Percentiles rank a stretch among this genome's conserved stretches.
These are phyloP conservation scores for Suhomyces maxii DNA, from an alignment of 1,139 yeast species.

Conservation along the genomic window DNA sequence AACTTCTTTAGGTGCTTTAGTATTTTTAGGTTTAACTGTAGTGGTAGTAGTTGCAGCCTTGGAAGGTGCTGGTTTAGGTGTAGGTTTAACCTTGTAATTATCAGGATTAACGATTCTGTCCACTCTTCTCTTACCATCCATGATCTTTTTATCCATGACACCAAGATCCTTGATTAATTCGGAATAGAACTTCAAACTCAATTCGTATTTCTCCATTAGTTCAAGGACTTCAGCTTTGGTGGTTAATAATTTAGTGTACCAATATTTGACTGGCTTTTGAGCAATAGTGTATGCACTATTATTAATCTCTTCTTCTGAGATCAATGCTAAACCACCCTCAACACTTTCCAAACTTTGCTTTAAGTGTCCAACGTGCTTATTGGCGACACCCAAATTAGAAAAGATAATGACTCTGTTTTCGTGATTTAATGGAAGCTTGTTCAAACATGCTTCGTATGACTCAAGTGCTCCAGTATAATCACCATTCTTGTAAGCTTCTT, in stretches of 20 bases:
- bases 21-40: conserved; percentile 11
- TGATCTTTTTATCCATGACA: conserved; percentile 56
- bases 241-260: conserved; percentile 70
- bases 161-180: conserved; percentile 63
- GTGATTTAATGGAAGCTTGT: conserved; percentile 64
- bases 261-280: conserved; percentile 60
- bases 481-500: conserved; percentile 71
- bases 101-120: conserved; percentile 59
- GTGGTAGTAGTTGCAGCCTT: conserved; percentile 21
- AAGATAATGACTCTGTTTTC: conserved; percentile 65
- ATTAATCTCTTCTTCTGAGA: conserved; percentile 42
- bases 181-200: conserved; percentile 63
- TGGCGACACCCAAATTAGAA: conserved; percentile 76
- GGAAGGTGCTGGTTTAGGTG: conserved; percentile 12
- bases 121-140: conserved; percentile 86
- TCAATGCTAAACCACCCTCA: conserved; percentile 56
- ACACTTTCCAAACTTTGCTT: conserved; percentile 58
- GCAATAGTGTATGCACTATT: conserved; percentile 29
- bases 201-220: conserved; percentile 65
- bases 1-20: conserved; percentile 10
- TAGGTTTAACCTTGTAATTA: conserved; percentile 16
- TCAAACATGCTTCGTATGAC: conserved; percentile 61
- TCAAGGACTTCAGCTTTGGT: conserved; percentile 86
- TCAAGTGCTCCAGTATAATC: conserved; percentile 70
- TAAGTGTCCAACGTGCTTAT: conserved; percentile 72